phyloP scores from a whole-genome alignment of 495 filamentous ascomycete genomes.

The Xylaria scruposa region DNA sequence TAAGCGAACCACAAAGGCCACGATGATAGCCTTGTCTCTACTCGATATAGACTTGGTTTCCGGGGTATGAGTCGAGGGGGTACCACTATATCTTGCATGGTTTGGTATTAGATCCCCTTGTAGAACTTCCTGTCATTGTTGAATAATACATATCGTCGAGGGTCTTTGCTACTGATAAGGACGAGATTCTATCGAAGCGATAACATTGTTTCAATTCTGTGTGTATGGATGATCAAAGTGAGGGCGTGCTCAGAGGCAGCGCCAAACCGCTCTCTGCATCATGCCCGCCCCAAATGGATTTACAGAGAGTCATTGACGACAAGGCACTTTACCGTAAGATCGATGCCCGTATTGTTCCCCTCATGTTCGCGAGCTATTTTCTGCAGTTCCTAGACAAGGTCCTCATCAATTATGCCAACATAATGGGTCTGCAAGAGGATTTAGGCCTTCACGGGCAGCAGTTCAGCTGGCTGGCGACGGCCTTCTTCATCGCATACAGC shows the following conservation, averaged over 20 bases:
- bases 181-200: no score
- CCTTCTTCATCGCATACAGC: constrained; percentile 63
- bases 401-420: constrained; percentile 62
- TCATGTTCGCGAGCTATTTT: constrained; percentile 63
- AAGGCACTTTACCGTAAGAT: constrained; percentile 21
- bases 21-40: background rate
- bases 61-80: background rate
- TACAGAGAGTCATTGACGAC: background rate
- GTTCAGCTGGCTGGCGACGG: constrained; percentile 61
- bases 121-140: no score
- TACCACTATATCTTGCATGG: background rate
- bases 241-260: no score
- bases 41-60: background rate
- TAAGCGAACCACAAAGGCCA: background rate
- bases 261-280: background rate
- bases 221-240: constrained; percentile 13
- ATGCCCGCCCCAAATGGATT: background rate
- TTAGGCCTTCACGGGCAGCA: constrained; percentile 59
- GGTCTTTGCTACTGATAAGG: no score
- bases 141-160: no score
- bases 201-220: background rate
- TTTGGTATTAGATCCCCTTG: background rate
- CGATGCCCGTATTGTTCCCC: constrained; percentile 27
- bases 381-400: constrained; percentile 67
- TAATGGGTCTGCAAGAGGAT: constrained; percentile 62